These are phyloP conservation scores for Penicillium thymicola DNA, from an alignment of 2,329 filamentous ascomycete genomes.

Conservation along the genomic window DNA sequence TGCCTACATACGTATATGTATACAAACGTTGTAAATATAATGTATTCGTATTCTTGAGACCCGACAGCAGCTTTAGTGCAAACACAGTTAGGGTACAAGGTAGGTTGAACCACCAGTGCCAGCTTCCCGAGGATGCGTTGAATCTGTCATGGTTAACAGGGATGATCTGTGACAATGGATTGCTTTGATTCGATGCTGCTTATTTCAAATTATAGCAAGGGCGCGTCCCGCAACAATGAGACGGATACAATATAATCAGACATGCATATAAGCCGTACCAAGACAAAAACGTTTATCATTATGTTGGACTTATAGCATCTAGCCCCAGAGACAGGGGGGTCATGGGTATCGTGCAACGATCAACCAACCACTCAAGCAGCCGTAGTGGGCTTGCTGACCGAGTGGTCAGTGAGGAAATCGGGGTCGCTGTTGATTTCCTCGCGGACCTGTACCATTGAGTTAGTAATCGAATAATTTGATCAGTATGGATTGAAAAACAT, in stretches of 20 bases:
- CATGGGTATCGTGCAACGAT: constrained; percentile 21
- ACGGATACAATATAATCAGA: not conserved
- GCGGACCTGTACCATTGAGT: constrained; percentile 63
- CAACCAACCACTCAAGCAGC: constrained; percentile 14
- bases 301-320: constrained; percentile 15
- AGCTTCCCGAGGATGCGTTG: not conserved
- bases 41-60: not conserved
- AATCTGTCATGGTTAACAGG: not conserved
- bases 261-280: constrained; percentile 5
- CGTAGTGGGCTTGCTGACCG: constrained; percentile 42
- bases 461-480: constrained; percentile 11
- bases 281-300: constrained; percentile 19
- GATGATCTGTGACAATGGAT: not conserved
- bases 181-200: not conserved
- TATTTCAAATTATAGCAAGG: not conserved
- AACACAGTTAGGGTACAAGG: not conserved
- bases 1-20: not conserved
- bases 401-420: constrained; percentile 75
- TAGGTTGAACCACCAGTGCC: not conserved
- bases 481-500: constrained; percentile 42
- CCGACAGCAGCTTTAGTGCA: not conserved
- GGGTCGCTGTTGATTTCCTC: constrained; percentile 84
- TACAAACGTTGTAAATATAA: not conserved
- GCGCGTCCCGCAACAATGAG: not conserved
- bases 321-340: constrained; percentile 8